Conservation (phyloP, 208 protist species). For the Crithidia acanthocephali region DNA sequence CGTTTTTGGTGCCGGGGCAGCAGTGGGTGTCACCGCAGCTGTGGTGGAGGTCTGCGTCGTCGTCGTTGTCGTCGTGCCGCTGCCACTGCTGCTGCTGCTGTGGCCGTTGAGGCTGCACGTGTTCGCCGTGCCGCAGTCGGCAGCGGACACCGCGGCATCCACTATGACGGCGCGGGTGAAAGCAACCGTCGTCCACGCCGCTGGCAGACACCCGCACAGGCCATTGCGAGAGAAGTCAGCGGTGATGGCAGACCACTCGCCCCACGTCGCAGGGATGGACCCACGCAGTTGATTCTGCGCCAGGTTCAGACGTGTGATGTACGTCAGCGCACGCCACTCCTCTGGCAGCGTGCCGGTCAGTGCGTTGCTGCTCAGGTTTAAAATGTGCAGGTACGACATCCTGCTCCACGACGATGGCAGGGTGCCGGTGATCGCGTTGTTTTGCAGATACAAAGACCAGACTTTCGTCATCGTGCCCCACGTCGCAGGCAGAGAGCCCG, state of each 20-base stretch:
- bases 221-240: no score
- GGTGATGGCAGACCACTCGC: no score
- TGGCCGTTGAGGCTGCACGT: no score
- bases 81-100: no score
- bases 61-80: not conserved
- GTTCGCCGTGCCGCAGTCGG: not conserved
- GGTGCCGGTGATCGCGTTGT: constrained; percentile 9
- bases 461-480: not conserved
- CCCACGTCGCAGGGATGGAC: no score
- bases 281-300: no score
- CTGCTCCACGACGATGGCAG: constrained; percentile 3
- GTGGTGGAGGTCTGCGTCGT: not conserved
- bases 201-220: not conserved
- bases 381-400: no score
- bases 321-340: no score
- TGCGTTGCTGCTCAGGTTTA: not conserved
- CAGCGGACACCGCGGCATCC: not conserved
- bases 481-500: not conserved
- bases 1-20: no score
- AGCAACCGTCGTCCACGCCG: not conserved
- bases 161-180: not conserved
- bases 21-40: no score
- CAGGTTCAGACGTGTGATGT: no score
- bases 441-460: not conserved
- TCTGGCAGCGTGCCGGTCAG: no score